Evolutionary conservation across 2,329 filamentous ascomycete species (phyloP).

Genomic region (Colletotrichum karsti): DNA sequence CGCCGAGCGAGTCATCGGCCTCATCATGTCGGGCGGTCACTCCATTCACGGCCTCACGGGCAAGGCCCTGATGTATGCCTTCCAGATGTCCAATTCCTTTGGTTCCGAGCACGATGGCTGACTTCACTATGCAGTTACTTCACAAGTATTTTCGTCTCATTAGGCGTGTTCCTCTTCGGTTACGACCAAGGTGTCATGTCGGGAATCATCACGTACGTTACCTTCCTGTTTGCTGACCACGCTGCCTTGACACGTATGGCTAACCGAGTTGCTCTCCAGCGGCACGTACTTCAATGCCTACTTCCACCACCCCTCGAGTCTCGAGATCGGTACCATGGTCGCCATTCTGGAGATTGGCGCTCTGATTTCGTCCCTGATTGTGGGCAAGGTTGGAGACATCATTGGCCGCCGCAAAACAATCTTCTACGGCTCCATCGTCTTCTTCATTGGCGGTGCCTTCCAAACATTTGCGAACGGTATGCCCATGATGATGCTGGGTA

Average conservation of each 20-base stretch:
- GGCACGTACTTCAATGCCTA: conserved; percentile 90
- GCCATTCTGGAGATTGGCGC: conserved; percentile 95
- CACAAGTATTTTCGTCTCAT: conserved; percentile 88
- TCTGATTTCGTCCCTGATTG: conserved; percentile 85
- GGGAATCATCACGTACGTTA: conserved; percentile 69
- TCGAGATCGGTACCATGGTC: conserved; percentile 95
- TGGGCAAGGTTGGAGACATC: conserved; percentile 90
- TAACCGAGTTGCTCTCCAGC: conserved; percentile 52
- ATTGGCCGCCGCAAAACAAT: conserved; percentile 92
- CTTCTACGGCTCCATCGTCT: conserved; percentile 90
- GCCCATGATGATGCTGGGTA: conserved; percentile 87
- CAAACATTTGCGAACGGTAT: conserved; percentile 86
- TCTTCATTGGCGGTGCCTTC: conserved; percentile 83
- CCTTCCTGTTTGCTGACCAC: background rate
- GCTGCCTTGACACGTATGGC: background rate
- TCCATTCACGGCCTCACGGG: conserved; percentile 93
- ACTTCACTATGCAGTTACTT: conserved; percentile 74
- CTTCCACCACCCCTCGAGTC: conserved; percentile 87
- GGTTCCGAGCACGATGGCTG: conserved; percentile 1
- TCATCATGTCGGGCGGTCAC: conserved; percentile 86
- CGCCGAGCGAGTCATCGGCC: conserved; percentile 75
- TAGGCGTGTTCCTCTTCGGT: conserved; percentile 88
- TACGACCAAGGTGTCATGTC: conserved; percentile 95
- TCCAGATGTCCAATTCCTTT: conserved; percentile 7
- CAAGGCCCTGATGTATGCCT: conserved; percentile 85